A percentile compares a stretch with the other conserved stretches of the same genome.
Conservation (phyloP, 176 grass and related monocot genomes). For the Metroxylon sagu region DNA sequence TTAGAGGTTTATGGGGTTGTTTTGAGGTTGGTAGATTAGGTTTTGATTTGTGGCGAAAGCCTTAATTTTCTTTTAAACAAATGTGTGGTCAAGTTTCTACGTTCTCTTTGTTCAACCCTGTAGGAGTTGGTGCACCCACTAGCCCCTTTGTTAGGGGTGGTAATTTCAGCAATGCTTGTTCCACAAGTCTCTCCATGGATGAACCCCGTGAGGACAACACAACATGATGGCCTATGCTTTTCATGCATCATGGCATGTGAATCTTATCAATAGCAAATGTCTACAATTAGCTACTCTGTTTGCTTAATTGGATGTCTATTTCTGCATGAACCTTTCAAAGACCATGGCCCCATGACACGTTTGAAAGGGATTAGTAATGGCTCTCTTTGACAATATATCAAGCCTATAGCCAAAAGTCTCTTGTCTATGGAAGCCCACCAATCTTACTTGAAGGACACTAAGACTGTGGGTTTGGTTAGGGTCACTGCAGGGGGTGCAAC, state of each 20-base stretch:
- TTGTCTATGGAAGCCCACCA: not conserved
- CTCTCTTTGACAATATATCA: conserved; percentile 41
- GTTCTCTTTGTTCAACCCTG: not conserved
- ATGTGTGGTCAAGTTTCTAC: conserved; percentile 2
- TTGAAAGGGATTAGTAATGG: conserved; percentile 16
- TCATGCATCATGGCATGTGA: conserved; percentile 7
- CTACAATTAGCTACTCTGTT: not conserved
- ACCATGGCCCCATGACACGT: conserved; percentile 18
- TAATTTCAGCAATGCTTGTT: conserved; percentile 35
- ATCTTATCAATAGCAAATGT: not conserved
- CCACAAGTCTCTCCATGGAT: conserved; percentile 29
- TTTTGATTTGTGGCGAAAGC: conserved; percentile 10
- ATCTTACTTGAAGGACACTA: conserved; percentile 1
- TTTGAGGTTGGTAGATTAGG: conserved; percentile 33
- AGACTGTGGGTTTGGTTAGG: not conserved
- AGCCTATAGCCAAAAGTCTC: conserved; percentile 14
- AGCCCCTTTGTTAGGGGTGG: not conserved
- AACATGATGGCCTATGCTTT: conserved; percentile 12
- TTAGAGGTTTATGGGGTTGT: not conserved
- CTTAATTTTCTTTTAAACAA: not conserved
- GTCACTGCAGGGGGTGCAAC: conserved; percentile 13
- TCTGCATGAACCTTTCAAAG: conserved; percentile 21
- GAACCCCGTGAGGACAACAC: conserved; percentile 2
- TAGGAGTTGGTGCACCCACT: conserved; percentile 43
- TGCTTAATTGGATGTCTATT: conserved; percentile 11